Evolutionary conservation across 495 filamentous ascomycete genomes (phyloP).

Genomic region (Aspergillus bertholletiae): DNA sequence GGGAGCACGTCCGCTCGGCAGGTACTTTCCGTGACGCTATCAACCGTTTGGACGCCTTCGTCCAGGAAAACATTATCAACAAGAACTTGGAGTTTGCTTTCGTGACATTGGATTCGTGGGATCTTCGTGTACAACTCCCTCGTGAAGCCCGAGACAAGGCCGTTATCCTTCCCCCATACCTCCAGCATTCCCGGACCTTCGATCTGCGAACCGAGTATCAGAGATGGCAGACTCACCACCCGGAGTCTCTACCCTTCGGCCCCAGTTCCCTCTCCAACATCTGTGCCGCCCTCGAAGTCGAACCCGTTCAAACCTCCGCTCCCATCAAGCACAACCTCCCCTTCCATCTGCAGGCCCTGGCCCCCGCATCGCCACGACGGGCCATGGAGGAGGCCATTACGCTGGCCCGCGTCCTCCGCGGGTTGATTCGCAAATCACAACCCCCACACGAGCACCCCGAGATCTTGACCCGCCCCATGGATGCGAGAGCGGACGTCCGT

Average conservation of each 20-base stretch:
- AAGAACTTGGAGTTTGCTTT: constrained; percentile 95
- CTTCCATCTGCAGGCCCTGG: constrained; percentile 94
- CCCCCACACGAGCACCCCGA: constrained; percentile 90
- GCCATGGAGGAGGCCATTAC: constrained; percentile 98
- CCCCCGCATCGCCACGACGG: constrained; percentile 92
- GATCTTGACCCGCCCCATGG: constrained; percentile 90
- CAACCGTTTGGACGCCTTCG: constrained; percentile 90
- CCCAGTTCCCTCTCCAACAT: constrained; percentile 94
- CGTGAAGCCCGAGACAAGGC: constrained; percentile 97
- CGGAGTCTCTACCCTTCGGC: constrained; percentile 94
- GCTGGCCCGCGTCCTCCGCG: constrained; percentile 83
- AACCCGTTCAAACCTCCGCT: constrained; percentile 91
- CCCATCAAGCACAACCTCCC: constrained; percentile 98
- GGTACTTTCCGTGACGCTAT: constrained; percentile 96
- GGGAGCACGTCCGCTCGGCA: constrained; percentile 97
- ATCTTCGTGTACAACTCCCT: constrained; percentile 94
- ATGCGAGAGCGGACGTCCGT: constrained; percentile 93
- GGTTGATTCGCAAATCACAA: constrained; percentile 92
- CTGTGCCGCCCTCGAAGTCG: constrained; percentile 94
- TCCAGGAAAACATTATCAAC: constrained; percentile 76
- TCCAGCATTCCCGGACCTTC: constrained; percentile 96
- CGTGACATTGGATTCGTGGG: constrained; percentile 97
- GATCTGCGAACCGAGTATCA: constrained; percentile 97
- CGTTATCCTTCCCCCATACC: constrained; percentile 91
- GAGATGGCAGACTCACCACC: constrained; percentile 96